Conservation (phyloP, 163 green algal species). For the Chlorella variabilis region DNA sequence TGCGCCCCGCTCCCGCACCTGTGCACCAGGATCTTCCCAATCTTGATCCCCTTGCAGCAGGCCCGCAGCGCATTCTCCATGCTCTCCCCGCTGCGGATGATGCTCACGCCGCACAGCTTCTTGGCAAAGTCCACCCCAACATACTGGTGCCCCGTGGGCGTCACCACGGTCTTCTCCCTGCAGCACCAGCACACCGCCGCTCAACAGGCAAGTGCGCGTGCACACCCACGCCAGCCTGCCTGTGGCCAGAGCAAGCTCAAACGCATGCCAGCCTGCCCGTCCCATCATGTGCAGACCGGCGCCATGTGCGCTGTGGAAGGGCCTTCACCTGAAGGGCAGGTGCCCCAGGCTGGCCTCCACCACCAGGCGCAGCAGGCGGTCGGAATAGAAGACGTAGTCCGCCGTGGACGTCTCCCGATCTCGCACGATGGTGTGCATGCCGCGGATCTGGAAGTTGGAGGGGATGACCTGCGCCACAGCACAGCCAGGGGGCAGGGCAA, state of each 20-base stretch:
- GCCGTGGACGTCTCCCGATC: constrained; percentile 78
- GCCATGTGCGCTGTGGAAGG: too few relatives aligned
- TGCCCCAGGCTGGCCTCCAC: constrained; percentile 95
- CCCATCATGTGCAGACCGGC: too few relatives aligned
- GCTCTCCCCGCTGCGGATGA: constrained; percentile 95
- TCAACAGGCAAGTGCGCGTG: too few relatives aligned
- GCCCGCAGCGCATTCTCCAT: constrained; percentile 98
- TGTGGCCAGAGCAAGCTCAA: too few relatives aligned
- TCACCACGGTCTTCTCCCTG: constrained; percentile 86
- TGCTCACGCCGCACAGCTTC: constrained; percentile 93
- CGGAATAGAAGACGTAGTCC: constrained; percentile 98
- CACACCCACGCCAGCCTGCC: too few relatives aligned
- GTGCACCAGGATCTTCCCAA: constrained; percentile 95
- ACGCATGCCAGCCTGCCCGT: too few relatives aligned
- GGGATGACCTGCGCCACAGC: constrained; percentile 93
- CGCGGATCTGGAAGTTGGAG: constrained; percentile 90
- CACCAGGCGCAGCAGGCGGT: constrained; percentile 91
- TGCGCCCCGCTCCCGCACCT: constrained; percentile 40
- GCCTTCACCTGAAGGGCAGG: constrained; percentile 86
- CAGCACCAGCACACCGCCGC: too few relatives aligned
- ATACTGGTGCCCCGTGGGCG: constrained; percentile 88
- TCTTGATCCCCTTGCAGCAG: constrained; percentile 98
- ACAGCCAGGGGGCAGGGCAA: too few relatives aligned
- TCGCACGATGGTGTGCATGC: constrained; percentile 99
- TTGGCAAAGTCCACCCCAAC: constrained; percentile 96